Evolutionary conservation across 805 yeast genomes (phyloP), one percentile per base, ranked within the genome.

Genomic region (Yamadazyma nakazawae): DNA sequence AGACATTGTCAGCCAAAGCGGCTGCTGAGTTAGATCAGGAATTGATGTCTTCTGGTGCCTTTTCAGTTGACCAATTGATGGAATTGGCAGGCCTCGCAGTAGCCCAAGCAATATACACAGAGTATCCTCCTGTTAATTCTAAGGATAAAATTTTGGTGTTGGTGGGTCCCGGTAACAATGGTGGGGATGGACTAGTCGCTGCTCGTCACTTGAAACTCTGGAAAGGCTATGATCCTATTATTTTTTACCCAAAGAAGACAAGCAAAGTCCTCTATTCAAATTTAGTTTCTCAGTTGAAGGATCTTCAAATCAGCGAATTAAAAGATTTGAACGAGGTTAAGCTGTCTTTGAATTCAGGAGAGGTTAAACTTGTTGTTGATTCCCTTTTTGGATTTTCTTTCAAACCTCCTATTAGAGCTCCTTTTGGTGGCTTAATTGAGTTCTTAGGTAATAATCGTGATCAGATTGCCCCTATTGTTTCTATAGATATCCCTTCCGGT

Each of bases 171-270:
- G 99, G 99, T 1, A 94, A 94, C 60, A 94, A 94, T 60, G 92
- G 96, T 1, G 99, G 98, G 2, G 99, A 94, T 66, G 99, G 98
- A 0, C 69, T 94, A 12, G 99, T 94, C 1, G 96, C 97, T 25
- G 96, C 97, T 1, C 75, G 99, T 37, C 99, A 94, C 62, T 70
- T 94, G 52, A 80, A 80, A 54, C 67, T 90, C 11, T 81, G 94
- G 74, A 66, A 66, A 9, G 94, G 94, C 2, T 88, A 82, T 61
- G 67, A 70, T 5, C 96, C 97, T 1, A 68, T 78, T 4, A 75
- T 92, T 0, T 90, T 77, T 63, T 91, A 90, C 59, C 97, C 98
- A 2, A 88, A 83, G 56, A 57, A 61, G 41, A 74, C 72, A 43
- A 74, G 80, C 37, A 75, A 73, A 53, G 79, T 69, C 18, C 68